Evolutionary conservation across 2,329 filamentous ascomycete genomes (phyloP), one percentile per base, ranked within the genome.

Genomic region (Aspergillus quadricinctus): DNA sequence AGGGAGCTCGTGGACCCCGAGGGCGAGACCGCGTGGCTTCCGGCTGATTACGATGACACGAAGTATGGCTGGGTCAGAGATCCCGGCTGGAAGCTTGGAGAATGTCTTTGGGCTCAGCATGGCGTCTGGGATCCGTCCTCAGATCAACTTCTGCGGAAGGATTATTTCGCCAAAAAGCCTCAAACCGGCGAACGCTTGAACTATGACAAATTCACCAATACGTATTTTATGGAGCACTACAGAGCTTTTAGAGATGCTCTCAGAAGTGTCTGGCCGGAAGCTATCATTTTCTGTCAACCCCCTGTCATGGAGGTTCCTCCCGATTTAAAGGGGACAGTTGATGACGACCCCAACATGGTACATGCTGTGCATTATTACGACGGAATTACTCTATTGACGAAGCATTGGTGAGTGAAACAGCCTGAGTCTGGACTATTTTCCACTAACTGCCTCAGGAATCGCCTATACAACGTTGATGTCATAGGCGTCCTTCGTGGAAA

Each of bases 281-380:
- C 90, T 27, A 89, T 97, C 58, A 83, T 99, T 77, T 84, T 99
- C 56, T 92, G 93, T 73, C 93, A 99, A 68, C 92, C 90, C 10
- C 90, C 93, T 0, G 92, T 94, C 0, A 83, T 97, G 64, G 94
- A 99, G 75, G 84, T 99, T 11, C 94, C 94, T 0, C 94, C 95
- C 0, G 80, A 80, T 48, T 88, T 97, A 70, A 96, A 94, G 72
- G 92, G 87, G 11, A 96, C 92, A 0, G 78, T 81, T 28, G 93
- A 97, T 68, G 92, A 97, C 65, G 92, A 99, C 64, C 86, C 86
- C 3, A 90, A 88, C 60, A 88, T 97, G 83, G 89, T 92, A 2
- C 97, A 97, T 72, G 88, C 94, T 9, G 91, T 92, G 1, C 94
- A 99, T 74, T 99, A 90, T 71, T 99, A 99, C 72, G 94, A 99